phyloP scores from a whole-genome alignment of 805 yeast species.

The Barnettozyma siamensis region DNA sequence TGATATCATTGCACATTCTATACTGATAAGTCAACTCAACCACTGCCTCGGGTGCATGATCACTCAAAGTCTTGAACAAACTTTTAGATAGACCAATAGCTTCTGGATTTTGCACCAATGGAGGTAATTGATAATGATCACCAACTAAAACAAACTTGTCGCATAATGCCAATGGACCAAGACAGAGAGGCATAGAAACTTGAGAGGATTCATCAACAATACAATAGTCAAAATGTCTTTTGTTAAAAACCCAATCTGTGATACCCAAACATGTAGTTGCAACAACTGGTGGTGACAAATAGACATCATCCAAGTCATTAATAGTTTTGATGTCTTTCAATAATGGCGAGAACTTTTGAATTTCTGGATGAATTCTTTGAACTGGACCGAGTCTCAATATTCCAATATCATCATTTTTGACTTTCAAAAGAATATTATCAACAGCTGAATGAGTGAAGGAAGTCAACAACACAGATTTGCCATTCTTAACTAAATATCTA shows the following conservation, averaged over 20 bases:
- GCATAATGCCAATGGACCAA: constrained; percentile 80
- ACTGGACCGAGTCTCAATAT: constrained; percentile 66
- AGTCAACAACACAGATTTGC: constrained; percentile 67
- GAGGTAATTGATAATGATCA: constrained; percentile 91
- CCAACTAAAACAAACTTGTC: constrained; percentile 90
- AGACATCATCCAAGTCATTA: constrained; percentile 41
- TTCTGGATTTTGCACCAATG: constrained; percentile 64
- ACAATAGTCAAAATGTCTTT: constrained; percentile 77
- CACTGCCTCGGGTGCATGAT: constrained; percentile 67
- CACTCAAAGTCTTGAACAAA: constrained; percentile 69
- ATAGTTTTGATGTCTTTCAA: constrained; percentile 34
- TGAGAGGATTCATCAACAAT: constrained; percentile 97
- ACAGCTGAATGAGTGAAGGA: constrained; percentile 96
- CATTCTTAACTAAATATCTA: constrained; percentile 48
- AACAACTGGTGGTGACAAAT: constrained; percentile 61
- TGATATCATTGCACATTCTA: constrained; percentile 87
- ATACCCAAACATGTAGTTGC: constrained; percentile 88
- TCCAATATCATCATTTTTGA: constrained; percentile 40
- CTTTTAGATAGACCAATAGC: constrained; percentile 68
- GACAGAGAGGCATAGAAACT: constrained; percentile 81
- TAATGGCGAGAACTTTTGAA: constrained; percentile 46
- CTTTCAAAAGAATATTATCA: constrained; percentile 79
- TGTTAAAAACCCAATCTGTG: constrained; percentile 51
- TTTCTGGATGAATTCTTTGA: constrained; percentile 55
- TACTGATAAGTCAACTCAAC: constrained; percentile 78